These are phyloP conservation scores for Pseudomonodictys pantanalensis DNA, from an alignment of 495 filamentous ascomycete species.

Conservation along the genomic window DNA sequence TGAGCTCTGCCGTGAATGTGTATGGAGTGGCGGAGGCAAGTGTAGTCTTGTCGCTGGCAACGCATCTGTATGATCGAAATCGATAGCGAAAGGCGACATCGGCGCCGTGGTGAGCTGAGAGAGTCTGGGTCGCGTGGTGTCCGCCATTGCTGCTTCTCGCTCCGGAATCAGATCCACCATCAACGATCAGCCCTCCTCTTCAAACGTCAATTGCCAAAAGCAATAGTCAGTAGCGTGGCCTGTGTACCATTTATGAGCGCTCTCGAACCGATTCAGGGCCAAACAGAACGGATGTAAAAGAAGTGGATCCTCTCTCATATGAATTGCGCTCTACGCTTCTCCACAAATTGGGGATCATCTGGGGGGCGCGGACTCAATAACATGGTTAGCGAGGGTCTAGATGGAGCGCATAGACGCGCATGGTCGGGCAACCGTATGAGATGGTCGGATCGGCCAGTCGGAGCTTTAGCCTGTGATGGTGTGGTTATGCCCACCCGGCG, in stretches of 20 bases:
- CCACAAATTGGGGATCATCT: background rate
- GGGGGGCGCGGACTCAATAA: background rate
- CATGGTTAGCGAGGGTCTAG: constrained; percentile 13
- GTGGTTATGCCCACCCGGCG: constrained; percentile 12
- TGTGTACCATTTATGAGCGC: constrained; percentile 11
- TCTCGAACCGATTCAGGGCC: background rate
- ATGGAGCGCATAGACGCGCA: constrained; percentile 24
- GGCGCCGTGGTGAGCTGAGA: background rate
- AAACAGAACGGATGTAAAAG: background rate
- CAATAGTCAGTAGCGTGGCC: background rate
- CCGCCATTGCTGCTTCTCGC: background rate
- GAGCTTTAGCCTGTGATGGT: constrained; percentile 25
- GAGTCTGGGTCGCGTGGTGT: background rate
- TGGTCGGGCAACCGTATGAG: constrained; percentile 4
- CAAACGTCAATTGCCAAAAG: background rate
- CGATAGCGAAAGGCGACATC: background rate
- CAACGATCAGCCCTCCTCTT: constrained; percentile 14
- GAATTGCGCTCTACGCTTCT: too few relatives aligned
- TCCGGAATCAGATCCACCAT: background rate
- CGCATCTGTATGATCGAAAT: background rate
- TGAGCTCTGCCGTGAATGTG: background rate
- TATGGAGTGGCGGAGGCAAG: background rate
- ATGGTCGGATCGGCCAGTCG: constrained; percentile 11
- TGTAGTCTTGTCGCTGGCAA: background rate
- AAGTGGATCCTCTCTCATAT: too few relatives aligned